Conservation (phyloP, 768 basidiomycete genomes). For the Amanita rubescens region DNA sequence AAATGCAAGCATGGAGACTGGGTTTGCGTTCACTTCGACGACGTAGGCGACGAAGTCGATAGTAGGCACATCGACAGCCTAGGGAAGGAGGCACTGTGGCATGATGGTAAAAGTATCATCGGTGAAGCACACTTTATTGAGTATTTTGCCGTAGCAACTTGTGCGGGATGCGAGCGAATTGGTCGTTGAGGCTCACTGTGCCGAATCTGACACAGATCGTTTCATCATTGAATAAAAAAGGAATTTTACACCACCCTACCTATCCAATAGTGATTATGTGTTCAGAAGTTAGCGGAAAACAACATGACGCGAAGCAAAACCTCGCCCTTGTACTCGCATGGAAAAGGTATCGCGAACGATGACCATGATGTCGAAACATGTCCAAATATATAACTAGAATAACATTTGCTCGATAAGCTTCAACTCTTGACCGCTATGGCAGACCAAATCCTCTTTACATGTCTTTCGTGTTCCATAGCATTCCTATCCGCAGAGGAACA, state of each 20-base stretch:
- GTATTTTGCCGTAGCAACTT: conserved; percentile 8
- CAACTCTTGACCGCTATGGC: conserved; percentile 22
- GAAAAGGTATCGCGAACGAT: conserved; percentile 37
- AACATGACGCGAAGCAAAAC: conserved; percentile 18
- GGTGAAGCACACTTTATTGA: not conserved
- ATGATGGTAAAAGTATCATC: conserved; percentile 7
- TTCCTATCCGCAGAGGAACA: conserved; percentile 81
- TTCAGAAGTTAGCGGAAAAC: conserved; percentile 28
- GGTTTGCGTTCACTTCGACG: conserved; percentile 10
- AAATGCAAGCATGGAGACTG: conserved; percentile 9
- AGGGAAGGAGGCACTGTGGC: conserved; percentile 9
- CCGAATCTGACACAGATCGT: no score
- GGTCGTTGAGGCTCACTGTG: conserved; percentile 7
- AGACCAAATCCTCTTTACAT: conserved; percentile 59
- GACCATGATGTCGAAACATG: conserved; percentile 22
- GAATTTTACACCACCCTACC: conserved; percentile 46
- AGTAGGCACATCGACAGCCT: conserved; percentile 7
- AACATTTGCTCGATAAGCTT: not conserved
- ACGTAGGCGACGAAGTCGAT: conserved; percentile 9
- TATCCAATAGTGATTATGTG: conserved; percentile 40
- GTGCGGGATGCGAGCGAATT: conserved; percentile 9
- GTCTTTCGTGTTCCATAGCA: conserved; percentile 85
- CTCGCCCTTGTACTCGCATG: conserved; percentile 33
- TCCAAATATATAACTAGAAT: not conserved
- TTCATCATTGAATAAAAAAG: no score